Evolutionary conservation across 2,329 filamentous ascomycete genomes (phyloP).

Genomic region (Phyllosticta ampelicida): DNA sequence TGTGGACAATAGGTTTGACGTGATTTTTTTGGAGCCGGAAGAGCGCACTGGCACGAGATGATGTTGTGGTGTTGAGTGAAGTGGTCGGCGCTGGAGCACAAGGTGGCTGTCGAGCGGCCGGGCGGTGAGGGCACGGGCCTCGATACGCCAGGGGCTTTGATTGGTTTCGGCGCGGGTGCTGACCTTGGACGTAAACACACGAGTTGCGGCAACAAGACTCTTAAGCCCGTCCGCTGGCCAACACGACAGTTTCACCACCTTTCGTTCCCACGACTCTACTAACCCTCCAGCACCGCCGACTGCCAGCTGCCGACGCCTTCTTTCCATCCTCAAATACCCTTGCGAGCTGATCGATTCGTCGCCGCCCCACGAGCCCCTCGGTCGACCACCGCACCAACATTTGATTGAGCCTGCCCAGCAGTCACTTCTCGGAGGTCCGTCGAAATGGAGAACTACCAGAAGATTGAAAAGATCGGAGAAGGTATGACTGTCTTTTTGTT

Average conservation of each 20-base stretch:
- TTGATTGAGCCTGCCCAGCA: slow-evolving; percentile 1
- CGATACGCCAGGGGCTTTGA: slow-evolving; percentile 6
- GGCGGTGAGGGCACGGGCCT: background rate
- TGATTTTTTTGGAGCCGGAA: background rate
- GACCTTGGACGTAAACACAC: slow-evolving; percentile 7
- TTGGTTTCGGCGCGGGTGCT: slow-evolving; percentile 5
- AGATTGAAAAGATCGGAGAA: slow-evolving; percentile 93
- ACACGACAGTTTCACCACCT: background rate
- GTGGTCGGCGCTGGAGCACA: background rate
- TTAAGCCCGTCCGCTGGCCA: slow-evolving; percentile 7
- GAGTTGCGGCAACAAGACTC: slow-evolving; percentile 4
- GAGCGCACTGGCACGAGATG: background rate
- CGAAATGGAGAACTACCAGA: slow-evolving; percentile 89
- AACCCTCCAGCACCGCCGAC: slow-evolving; percentile 7
- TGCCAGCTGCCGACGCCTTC: background rate
- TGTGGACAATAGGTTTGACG: background rate
- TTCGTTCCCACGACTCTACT: slow-evolving; percentile 1
- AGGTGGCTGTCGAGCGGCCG: background rate
- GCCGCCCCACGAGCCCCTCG: slow-evolving; percentile 7
- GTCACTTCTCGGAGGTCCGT: background rate
- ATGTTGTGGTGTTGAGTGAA: background rate
- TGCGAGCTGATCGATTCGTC: slow-evolving; percentile 1
- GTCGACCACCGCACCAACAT: background rate
- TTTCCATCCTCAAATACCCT: background rate
- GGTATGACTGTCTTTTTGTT: slow-evolving; percentile 43